Evolutionary conservation across 345 rosid species (phyloP).

Genomic region (Corchorus olitorius): DNA sequence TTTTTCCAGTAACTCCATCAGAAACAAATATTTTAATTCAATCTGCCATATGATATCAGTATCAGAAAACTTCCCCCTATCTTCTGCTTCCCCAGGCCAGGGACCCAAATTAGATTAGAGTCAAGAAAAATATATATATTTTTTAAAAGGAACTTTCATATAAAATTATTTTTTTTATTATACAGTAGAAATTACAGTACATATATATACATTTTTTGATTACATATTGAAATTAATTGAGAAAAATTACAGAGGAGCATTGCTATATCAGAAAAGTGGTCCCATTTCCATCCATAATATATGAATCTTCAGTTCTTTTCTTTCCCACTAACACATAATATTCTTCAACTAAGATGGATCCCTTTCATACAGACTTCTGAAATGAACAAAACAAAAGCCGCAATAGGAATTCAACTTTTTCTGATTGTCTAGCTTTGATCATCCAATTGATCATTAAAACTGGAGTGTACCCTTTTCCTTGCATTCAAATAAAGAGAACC

Average conservation of each 20-base stretch:
- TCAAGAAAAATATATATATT: neutral
- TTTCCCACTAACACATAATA: neutral
- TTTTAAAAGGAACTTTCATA: neutral
- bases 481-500: neutral
- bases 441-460: neutral
- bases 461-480: neutral
- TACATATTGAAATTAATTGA: neutral
- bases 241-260: neutral
- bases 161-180: neutral
- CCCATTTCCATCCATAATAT: neutral
- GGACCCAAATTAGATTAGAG: neutral
- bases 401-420: conserved; percentile 2
- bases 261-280: conserved; percentile 9
- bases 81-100: neutral
- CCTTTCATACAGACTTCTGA: neutral
- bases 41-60: neutral
- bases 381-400: conserved; percentile 2
- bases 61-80: neutral
- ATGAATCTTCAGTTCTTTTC: neutral
- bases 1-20: conserved; percentile 1
- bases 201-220: neutral
- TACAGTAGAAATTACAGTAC: neutral
- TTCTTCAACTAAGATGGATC: neutral
- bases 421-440: conserved; percentile 7
- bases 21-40: conserved; percentile 2